Base-by-base conservation (phyloP, 2,329 filamentous ascomycete genomes). In the Penicillium sp. region DNA sequence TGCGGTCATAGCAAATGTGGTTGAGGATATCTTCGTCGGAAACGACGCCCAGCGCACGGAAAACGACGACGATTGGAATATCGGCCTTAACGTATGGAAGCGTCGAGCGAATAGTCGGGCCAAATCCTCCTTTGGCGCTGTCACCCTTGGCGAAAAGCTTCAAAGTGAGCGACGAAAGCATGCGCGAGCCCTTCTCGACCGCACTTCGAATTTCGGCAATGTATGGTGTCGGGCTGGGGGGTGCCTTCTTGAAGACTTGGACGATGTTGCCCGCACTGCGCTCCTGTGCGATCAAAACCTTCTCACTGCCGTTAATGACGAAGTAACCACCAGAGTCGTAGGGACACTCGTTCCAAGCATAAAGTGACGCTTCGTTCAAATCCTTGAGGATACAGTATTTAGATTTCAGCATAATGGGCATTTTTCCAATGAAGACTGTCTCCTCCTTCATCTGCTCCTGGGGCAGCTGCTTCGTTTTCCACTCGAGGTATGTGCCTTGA, bases 301-400 rank as follows among this genome's bases (percentile, higher is more conserved):
- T 99, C 74, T 99, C 94, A 76, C 91, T 96, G 43, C 94, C 94
- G 78, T 99, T 99, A 82, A 99, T 99, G 69, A 99, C 91, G 72
- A 99, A 99, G 77, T 99, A 99, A 65, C 94, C 94, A 66, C 94
- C 94, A 72, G 97, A 94, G 71, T 99, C 94, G 75, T 97, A 99
- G 0, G 94, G 94, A 66, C 94, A 99, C 77, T 99, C 94, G 72
- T 96, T 96, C 75, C 96, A 88, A 47, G 90, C 83, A 73, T 96
- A 97, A 1, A 99, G 82, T 49, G 90, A 89, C 53, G 94, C 88
- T 64, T 97, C 93, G 49, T 86, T 85, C 71, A 96, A 86, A 65
- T 89, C 88, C 66, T 89, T 89, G 66, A 99, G 78, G 64, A 96
- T 91, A 76, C 94, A 99, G 68, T 96, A 94, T 76, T 93, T 91